These are phyloP conservation scores for Moricandia arvensis DNA, from an alignment of 345 rosid genomes.

Conservation along the genomic window DNA sequence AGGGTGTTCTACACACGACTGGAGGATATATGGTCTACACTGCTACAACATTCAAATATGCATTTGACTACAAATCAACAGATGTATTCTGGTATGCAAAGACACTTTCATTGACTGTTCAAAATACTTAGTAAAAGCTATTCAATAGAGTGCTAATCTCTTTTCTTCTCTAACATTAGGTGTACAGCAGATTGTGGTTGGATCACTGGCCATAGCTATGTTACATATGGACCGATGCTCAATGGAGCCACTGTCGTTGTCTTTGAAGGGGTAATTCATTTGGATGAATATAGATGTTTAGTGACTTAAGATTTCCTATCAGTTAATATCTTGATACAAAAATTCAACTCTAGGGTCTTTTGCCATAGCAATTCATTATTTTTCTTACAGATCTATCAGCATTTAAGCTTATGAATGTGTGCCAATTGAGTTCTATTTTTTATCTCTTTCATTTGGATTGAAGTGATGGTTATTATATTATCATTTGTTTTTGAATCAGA, in stretches of 20 bases:
- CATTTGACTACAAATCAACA: constrained; percentile 89
- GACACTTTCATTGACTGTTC: not conserved
- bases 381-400: constrained; percentile 5
- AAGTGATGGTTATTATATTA: constrained; percentile 17
- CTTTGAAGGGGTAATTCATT: constrained; percentile 81
- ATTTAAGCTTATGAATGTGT: not conserved
- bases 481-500: constrained; percentile 45
- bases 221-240: constrained; percentile 96
- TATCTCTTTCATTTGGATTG: constrained; percentile 9
- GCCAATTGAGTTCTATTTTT: not conserved
- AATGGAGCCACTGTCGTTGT: constrained; percentile 83
- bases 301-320: not conserved
- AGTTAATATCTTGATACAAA: not conserved
- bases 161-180: constrained; percentile 48
- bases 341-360: constrained; percentile 2
- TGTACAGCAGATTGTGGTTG: constrained; percentile 99
- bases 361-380: not conserved
- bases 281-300: not conserved
- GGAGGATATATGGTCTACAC: constrained; percentile 98
- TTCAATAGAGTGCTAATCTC: constrained; percentile 4
- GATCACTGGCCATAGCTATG: constrained; percentile 99
- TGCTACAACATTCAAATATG: constrained; percentile 95
- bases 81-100: constrained; percentile 83
- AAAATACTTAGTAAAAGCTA: constrained; percentile 14
- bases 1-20: constrained; percentile 98